These are phyloP conservation scores for Poterioochromonas sp. DNA, from an alignment of 352 stramenopile species.

Conservation along the genomic window DNA sequence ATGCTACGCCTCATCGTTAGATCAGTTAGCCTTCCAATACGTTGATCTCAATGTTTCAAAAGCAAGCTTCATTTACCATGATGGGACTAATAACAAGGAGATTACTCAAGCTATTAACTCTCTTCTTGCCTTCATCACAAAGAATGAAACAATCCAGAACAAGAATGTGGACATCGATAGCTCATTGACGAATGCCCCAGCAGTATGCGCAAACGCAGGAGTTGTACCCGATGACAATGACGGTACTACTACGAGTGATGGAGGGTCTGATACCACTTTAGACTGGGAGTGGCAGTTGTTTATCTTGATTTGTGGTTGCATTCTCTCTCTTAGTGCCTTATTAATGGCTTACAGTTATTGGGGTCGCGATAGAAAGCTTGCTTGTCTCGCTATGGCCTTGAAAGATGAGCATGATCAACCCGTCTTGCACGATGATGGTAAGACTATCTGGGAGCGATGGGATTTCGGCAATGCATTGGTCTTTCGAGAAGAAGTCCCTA, in stretches of 20 bases:
- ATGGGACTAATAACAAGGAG: neutral
- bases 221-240: neutral
- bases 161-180: neutral
- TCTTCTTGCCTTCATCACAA: neutral
- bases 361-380: neutral
- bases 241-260: neutral
- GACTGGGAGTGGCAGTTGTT: constrained; percentile 26
- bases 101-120: neutral
- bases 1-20: neutral
- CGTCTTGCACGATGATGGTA: neutral
- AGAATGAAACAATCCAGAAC: neutral
- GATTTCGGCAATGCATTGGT: neutral
- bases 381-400: neutral
- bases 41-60: neutral
- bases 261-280: neutral
- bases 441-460: neutral
- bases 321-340: neutral
- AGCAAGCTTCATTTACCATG: neutral
- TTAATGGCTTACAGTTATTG: constrained; percentile 12
- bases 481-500: neutral
- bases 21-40: neutral
- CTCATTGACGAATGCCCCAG: neutral
- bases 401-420: neutral
- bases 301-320: neutral
- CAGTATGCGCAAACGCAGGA: neutral